These are phyloP conservation scores for Aspergillus campestris DNA, from an alignment of 495 filamentous ascomycete species.

Conservation along the genomic window DNA sequence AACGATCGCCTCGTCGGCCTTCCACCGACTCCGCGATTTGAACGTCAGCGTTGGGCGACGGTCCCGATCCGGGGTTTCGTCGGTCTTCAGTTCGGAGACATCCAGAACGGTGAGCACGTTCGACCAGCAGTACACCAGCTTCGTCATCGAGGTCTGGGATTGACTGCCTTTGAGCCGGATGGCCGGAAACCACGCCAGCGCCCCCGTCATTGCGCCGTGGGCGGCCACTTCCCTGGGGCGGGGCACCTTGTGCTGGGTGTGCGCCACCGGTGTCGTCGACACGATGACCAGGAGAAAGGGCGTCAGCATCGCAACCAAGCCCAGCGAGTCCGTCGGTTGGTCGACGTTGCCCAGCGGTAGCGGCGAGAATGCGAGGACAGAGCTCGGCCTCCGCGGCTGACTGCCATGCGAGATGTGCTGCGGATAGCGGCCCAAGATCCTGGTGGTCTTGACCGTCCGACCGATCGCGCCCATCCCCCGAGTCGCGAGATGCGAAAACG, in stretches of 20 bases:
- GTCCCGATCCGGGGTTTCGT: conserved; percentile 53
- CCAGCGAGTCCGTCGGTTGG: conserved; percentile 77
- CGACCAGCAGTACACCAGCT: conserved; percentile 98
- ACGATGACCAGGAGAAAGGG: conserved; percentile 94
- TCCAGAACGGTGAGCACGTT: conserved; percentile 91
- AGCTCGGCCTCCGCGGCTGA: conserved; percentile 81
- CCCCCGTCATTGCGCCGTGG: conserved; percentile 86
- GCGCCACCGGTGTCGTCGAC: conserved; percentile 89
- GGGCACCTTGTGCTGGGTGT: conserved; percentile 89
- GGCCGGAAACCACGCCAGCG: conserved; percentile 93
- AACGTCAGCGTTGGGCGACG: conserved; percentile 74
- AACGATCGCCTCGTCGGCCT: conserved; percentile 89
- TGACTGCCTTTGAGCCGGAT: conserved; percentile 80
- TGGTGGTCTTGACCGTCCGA: conserved; percentile 76
- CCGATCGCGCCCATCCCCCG: conserved; percentile 80
- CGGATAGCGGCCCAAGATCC: conserved; percentile 89
- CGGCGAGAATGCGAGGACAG: conserved; percentile 84
- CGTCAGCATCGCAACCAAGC: conserved; percentile 90
- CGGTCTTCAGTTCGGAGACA: conserved; percentile 58
- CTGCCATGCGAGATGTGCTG: conserved; percentile 43
- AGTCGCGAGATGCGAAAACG: conserved; percentile 93
- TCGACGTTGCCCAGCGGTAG: conserved; percentile 89
- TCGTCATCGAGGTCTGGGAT: conserved; percentile 42
- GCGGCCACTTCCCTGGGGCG: conserved; percentile 83
- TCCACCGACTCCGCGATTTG: conserved; percentile 79